Evolutionary conservation across 2,329 filamentous ascomycete genomes (phyloP), one percentile per base, ranked within the genome.

Genomic region (Fusarium goolgardi): DNA sequence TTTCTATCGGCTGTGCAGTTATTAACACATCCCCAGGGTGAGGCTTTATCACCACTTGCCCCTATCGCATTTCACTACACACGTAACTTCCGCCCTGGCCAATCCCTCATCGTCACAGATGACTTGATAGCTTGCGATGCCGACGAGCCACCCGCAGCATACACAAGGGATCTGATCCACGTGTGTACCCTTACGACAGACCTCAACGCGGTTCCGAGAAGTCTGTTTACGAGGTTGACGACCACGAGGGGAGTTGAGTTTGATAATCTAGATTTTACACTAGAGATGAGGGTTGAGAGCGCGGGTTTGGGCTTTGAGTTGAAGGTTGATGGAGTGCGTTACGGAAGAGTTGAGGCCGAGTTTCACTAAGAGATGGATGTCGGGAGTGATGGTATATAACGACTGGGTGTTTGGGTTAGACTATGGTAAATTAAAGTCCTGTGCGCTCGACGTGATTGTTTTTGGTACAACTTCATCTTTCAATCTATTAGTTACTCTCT

Each of bases 1-100:
- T 56, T 44, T 4, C 8, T 21, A 25, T n/a, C 34, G 8, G 3
- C 0, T 16, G 5, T 45, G 1, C 11, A 52, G 2, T 4, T 45
- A 4, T 46, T 68, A 54, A 68, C 37, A 43, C n/a, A 16, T 15
- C 5, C 2, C 2, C 66, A 91, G 89, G 91, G 90, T 59, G 91
- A 93, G 70, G 86, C 91, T 37, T 86, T 94, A 37, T 93, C 90
- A 10, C 89, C 91, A n/a, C 81, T 88, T 1, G 84, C 86, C 2
- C 91, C 92, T 0, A 90, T 94, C 60, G 91, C 90, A 3, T 94
- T 95, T 79, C 91, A 94, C 81, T 95, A 94, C 79, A 94, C 92
- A 5, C 89, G 92, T 64, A 95, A 94, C 78, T 95, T 95, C 80
- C 87, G 91, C 2, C 91, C 91, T 0, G 90, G 90, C 0, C 92